These are phyloP conservation scores for Curvularia hawaiiensis DNA, from an alignment of 2,329 filamentous ascomycete genomes.

Conservation along the genomic window DNA sequence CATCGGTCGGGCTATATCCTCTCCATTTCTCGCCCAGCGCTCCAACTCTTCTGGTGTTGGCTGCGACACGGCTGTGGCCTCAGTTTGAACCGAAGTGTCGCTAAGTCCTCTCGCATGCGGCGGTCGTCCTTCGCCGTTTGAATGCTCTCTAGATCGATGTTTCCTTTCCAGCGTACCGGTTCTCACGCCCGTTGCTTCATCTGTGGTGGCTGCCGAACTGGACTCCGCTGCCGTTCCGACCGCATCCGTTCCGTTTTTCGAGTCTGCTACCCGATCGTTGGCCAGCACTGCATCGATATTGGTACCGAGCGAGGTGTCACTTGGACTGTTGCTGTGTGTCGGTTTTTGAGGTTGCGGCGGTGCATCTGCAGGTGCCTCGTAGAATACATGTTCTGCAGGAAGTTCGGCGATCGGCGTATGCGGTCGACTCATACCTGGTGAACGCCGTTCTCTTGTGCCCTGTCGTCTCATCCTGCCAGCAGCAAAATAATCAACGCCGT, in stretches of 20 bases:
- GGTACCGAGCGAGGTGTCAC: slow-evolving; percentile 30
- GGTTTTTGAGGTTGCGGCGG: slow-evolving; percentile 22
- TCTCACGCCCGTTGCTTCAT: slow-evolving; percentile 1
- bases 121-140: slow-evolving; percentile 28
- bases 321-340: slow-evolving; percentile 31
- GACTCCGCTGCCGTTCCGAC: neutral
- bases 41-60: slow-evolving; percentile 42
- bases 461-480: slow-evolving; percentile 24
- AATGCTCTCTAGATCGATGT: neutral
- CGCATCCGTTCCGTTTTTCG: neutral
- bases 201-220: neutral
- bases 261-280: slow-evolving; percentile 11
- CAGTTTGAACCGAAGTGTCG: slow-evolving; percentile 40
- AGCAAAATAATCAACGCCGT: slow-evolving; percentile 35
- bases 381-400: slow-evolving; percentile 37
- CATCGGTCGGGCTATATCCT: slow-evolving; percentile 18
- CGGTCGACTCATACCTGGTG: slow-evolving; percentile 34
- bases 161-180: neutral
- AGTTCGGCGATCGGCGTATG: slow-evolving; percentile 38
- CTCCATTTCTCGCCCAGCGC: slow-evolving; percentile 27
- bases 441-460: slow-evolving; percentile 31
- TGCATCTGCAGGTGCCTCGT: slow-evolving; percentile 21
- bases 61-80: slow-evolving; percentile 43
- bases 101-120: slow-evolving; percentile 41
- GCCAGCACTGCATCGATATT: slow-evolving; percentile 39